A percentile compares a stretch with the other conserved stretches of the same genome.
Evolutionary conservation across 805 yeast genomes (phyloP).

Genomic region (Saccharomyces kudriavzevii): DNA sequence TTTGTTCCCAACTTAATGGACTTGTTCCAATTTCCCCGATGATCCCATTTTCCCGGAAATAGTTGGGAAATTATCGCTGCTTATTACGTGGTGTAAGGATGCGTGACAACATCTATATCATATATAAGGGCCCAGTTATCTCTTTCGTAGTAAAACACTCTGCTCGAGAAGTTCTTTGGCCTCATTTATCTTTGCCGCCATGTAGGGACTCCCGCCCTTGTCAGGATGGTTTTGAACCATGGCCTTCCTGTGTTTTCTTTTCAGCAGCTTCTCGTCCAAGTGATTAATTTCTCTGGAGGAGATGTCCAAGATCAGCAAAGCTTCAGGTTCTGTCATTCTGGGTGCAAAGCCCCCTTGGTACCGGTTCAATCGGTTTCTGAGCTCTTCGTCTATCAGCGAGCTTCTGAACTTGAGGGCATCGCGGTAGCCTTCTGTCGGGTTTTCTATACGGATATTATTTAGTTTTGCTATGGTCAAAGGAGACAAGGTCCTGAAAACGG

Average conservation of each 20-base stretch:
- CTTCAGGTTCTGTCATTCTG: constrained; percentile 64
- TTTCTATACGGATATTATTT: constrained; percentile 18
- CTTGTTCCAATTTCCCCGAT: not conserved
- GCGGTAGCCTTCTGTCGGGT: constrained; percentile 4
- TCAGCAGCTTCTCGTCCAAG: constrained; percentile 44
- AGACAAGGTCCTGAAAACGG: constrained; percentile 19
- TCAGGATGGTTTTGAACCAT: constrained; percentile 92
- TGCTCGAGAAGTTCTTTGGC: constrained; percentile 63
- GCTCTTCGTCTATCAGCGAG: constrained; percentile 7
- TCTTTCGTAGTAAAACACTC: constrained; percentile 17
- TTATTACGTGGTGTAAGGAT: not conserved
- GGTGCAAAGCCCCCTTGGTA: constrained; percentile 56
- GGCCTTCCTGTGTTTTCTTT: constrained; percentile 72
- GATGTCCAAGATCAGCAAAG: constrained; percentile 55
- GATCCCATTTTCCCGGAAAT: not conserved
- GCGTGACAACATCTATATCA: not conserved
- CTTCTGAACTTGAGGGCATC: constrained; percentile 11
- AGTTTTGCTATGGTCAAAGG: constrained; percentile 24
- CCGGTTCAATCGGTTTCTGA: constrained; percentile 19
- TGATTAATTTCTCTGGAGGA: constrained; percentile 46
- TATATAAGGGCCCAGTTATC: not conserved
- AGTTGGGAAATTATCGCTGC: not conserved
- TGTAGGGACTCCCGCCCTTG: constrained; percentile 82
- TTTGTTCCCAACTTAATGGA: not conserved
- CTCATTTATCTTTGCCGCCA: constrained; percentile 88